phyloP scores from a whole-genome alignment of 2,329 filamentous ascomycete genomes.

The Pseudogymnoascus sp. region DNA sequence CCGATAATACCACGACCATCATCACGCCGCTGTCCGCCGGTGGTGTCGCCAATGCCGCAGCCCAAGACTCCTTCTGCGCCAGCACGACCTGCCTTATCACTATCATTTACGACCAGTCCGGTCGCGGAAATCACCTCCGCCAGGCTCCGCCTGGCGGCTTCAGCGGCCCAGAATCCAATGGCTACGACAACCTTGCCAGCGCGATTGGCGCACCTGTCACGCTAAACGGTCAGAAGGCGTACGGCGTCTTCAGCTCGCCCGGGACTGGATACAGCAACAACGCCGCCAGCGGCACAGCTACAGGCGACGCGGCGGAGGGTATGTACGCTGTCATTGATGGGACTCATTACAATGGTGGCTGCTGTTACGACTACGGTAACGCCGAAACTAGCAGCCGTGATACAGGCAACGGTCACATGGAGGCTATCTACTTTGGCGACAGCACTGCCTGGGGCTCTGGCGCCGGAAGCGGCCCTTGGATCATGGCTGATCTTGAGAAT shows the following conservation, averaged over 20 bases:
- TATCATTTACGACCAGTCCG: constrained; percentile 61
- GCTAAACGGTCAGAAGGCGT: constrained; percentile 53
- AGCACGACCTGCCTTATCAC: constrained; percentile 56
- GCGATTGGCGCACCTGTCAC: constrained; percentile 55
- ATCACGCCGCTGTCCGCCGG: constrained; percentile 44
- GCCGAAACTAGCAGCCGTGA: constrained; percentile 45
- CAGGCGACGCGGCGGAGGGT: constrained; percentile 47
- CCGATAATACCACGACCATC: constrained; percentile 35
- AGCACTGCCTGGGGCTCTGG: constrained; percentile 49
- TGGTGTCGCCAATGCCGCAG: constrained; percentile 53
- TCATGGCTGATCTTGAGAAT: constrained; percentile 65
- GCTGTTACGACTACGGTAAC: constrained; percentile 54
- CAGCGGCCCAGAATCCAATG: constrained; percentile 46
- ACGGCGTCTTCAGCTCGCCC: constrained; percentile 56
- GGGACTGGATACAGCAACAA: constrained; percentile 59
- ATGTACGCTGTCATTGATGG: constrained; percentile 56
- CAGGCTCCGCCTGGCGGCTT: constrained; percentile 54
- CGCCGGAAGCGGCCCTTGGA: constrained; percentile 53
- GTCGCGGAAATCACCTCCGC: constrained; percentile 53
- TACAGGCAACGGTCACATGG: constrained; percentile 60
- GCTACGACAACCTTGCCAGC: constrained; percentile 53
- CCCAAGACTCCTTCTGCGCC: constrained; percentile 55
- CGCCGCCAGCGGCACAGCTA: constrained; percentile 43
- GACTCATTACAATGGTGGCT: constrained; percentile 50
- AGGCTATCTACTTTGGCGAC: constrained; percentile 58